Evolutionary conservation across 495 filamentous ascomycete species (phyloP), one percentile per base, ranked within the genome.

Genomic region (Penicillium coprophilum): DNA sequence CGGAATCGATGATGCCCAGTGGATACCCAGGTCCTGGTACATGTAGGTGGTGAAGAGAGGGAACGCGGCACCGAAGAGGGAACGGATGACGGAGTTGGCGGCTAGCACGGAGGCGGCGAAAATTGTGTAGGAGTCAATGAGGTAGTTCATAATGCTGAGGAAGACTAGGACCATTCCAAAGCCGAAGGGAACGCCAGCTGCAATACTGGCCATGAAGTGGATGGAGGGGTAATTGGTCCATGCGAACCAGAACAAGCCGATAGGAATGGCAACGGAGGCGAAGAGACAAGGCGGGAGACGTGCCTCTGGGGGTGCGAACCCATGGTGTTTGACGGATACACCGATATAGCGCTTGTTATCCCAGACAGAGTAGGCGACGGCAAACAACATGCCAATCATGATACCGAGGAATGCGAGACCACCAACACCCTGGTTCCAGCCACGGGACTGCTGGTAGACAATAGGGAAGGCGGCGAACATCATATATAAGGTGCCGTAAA

Each of bases 331-430:
- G 3, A 75, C 68, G 20, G 72, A 65, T 39, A 66, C 62, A 7
- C 57, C 67, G 46, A 74, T 41, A 31, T 80, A 82, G 1, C 78
- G 74, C 60, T 73, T 74, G 64, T 82, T 81, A 66, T 82, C 79
- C 60, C 66, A 67, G n/a, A 80, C 62, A 17, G 68, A 72, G 43
- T 80, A 80, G 17, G 48, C 51, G 24, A 85, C 80, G 8, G 81
- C 90, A 2, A 80, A 19, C 3, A 91, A 44, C 89, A 96, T 95
- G 58, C 92, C 92, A 56, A 89, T 71, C 58, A 89, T 90, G 52
- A 96, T 92, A 27, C 90, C 90, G 4, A 86, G 64, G 72, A 94
- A 96, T 7, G 90, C 77, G 3, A 96, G 82, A n/a, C 89, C 89
- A 1, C 84, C 78, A 32, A 89, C 65, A 41, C 88, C 85, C 38